Evolutionary conservation across 2,329 filamentous ascomycete genomes (phyloP), one percentile per base, ranked within the genome.

Genomic region (Periconia sp.): DNA sequence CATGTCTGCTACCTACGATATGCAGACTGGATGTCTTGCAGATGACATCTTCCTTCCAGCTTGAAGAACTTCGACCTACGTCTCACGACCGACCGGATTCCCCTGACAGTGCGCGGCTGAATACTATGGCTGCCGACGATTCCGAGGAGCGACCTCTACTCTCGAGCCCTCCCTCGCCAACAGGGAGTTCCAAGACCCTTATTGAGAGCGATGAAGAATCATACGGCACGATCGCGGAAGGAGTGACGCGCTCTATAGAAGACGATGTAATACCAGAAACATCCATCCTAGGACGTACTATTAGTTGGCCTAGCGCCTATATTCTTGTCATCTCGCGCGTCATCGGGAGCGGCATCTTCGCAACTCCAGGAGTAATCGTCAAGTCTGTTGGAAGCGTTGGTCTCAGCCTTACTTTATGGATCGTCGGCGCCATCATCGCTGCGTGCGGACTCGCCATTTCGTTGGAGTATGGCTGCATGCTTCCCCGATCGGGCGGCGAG

Each of bases 301-400:
- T 88, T 36, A 79, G 72, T 43, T 86, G 84, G 82, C 73, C 75
- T 18, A 84, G 80, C 54, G 81, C 82, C 1, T 87, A 84, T 61
- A 83, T 88, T 40, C 74, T 88, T 15, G 82, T 86, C 6, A 83
- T 88, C 18, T 86, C 83, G 1, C 78, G 85, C 10, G 83, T 88
- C 5, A 83, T 88, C 21, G 85, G 85, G 10, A 85, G 79, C 56
- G 86, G 85, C 18, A 87, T 89, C 50, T 89, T 89, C 57, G 85
- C 86, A 1, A 88, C 85, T 0, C 86, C 84, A 0, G 85, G 83
- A 0, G 78, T 84, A 4, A 87, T 90, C 36, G 75, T 87, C 3
- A 78, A 81, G 25, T 79, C 82, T 0, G 82, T 84, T 2, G 87
- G 87, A 1, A 89, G 85, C 41, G 75, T 85, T 0, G 85, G 85